phyloP scores from a whole-genome alignment of 345 rosid genomes.

The Linum trigynum region DNA sequence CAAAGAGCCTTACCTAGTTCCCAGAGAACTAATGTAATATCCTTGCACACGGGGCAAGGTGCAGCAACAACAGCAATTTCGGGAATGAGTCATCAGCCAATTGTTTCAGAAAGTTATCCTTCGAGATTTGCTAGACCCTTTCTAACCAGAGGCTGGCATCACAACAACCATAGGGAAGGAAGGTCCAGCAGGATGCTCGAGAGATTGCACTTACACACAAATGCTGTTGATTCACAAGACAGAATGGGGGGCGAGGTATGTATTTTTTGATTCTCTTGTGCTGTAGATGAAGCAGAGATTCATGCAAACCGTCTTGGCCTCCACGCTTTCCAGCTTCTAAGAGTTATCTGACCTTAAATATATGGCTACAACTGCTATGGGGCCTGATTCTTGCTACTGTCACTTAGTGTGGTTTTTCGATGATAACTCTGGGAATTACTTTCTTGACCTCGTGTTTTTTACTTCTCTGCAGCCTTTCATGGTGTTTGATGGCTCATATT shows the following conservation, averaged over 20 bases:
- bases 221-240: slow-evolving; percentile 11
- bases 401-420: too few species aligned
- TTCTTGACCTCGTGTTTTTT: neutral
- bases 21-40: slow-evolving; percentile 12
- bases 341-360: too few species aligned
- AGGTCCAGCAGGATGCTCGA: slow-evolving; percentile 19
- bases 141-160: slow-evolving; percentile 19
- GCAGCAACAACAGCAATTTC: slow-evolving; percentile 10
- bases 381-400: too few species aligned
- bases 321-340: neutral
- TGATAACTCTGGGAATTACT: too few species aligned
- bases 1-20: neutral
- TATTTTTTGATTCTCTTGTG: neutral
- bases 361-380: too few species aligned
- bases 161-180: slow-evolving; percentile 15
- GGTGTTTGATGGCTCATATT: slow-evolving; percentile 41
- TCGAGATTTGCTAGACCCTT: slow-evolving; percentile 21
- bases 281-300: neutral
- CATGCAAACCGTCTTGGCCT: neutral
- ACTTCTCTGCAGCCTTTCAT: slow-evolving; percentile 43
- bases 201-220: slow-evolving; percentile 15
- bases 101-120: slow-evolving; percentile 13
- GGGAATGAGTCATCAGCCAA: slow-evolving; percentile 8
- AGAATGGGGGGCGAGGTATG: slow-evolving; percentile 20
- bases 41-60: slow-evolving; percentile 7